Evolutionary conservation across 495 filamentous ascomycete species (phyloP), one percentile per base, ranked within the genome.

Genomic region (Aspergillus sparsus): DNA sequence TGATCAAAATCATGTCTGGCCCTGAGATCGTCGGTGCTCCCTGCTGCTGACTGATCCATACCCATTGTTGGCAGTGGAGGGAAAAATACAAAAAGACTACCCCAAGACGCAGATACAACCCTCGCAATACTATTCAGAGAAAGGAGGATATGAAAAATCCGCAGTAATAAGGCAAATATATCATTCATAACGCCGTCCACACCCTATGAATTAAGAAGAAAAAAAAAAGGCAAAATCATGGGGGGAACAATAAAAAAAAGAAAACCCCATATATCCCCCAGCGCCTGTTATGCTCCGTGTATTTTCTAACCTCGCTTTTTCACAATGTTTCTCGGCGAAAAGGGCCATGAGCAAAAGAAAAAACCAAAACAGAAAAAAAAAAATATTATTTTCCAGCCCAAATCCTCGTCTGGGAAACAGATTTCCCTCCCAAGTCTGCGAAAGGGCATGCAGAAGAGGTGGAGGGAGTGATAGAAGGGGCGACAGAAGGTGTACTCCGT

Each of bases 321-420:
- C 11, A 39, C 42, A 4, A 13, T 15, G 33, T 52, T 33, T 32
- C 21, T 27, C 21, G 21, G 21, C 21, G 3, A 27, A 27, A 27
- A 27, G 21, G 21, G 21, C 21, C 21, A 27, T 27, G 21, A 27
- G 21, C 21, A 27, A 27, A 27, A 27, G 21, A 27, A 27, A 27
- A 27, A 27, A n/a, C n/a, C 21, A 27, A 27, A 27, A 27, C 1
- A 27, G 21, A 27, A 27, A 27, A 27, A 27, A 8, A 15, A 27
- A 27, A 8, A 15, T 5, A 4, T 55, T 60, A 64, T 52, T 64
- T 66, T 47, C 62, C 67, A 39, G 75, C 70, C 75, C 75, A 77
- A 57, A 78, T 77, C 65, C 72, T 77, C 1, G 74, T 78, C 47
- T 74, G 63, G 11, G 69, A 45, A 58, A 58, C 18, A 44, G 63